Percentiles rank a stretch among this genome's conserved stretches.
Evolutionary conservation across 2,329 filamentous ascomycete species (phyloP).

Genomic region (Chaetomium sp.): DNA sequence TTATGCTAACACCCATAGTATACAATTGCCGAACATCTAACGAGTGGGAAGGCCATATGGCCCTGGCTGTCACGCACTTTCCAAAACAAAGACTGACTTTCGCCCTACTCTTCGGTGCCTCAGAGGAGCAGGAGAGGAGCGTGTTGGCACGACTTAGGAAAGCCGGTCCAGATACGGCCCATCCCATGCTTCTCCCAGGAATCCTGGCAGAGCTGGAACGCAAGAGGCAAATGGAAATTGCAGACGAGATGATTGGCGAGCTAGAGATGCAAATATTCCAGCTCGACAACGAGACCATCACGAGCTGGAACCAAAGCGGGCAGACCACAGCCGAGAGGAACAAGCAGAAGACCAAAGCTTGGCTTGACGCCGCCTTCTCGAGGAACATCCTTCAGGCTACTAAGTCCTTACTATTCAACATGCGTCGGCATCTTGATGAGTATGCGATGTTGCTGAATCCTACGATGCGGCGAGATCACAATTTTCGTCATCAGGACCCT

Average conservation of each 20-base stretch:
- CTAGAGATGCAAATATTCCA: neutral
- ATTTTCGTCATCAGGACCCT: no score
- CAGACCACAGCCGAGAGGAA: neutral
- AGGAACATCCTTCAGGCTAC: neutral
- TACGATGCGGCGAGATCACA: no score
- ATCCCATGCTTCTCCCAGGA: constrained; percentile 10
- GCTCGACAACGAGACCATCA: neutral
- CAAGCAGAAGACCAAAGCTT: neutral
- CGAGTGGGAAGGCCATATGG: neutral
- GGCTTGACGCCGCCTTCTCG: neutral
- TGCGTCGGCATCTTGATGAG: neutral
- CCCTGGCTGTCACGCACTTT: neutral
- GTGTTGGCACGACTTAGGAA: neutral
- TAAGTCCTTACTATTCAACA: neutral
- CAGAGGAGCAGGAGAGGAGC: neutral
- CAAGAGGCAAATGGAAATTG: constrained; percentile 1
- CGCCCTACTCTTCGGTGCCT: neutral
- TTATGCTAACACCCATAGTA: neutral
- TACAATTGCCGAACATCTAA: neutral
- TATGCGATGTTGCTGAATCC: neutral
- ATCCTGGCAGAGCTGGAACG: constrained; percentile 9
- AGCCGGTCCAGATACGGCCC: neutral
- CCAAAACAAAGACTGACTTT: neutral
- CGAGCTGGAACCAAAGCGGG: neutral
- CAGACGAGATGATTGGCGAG: neutral